Evolutionary conservation across 2,329 filamentous ascomycete genomes (phyloP), one percentile per base, ranked within the genome.

Genomic region (Fusarium pseudoanthophilum): DNA sequence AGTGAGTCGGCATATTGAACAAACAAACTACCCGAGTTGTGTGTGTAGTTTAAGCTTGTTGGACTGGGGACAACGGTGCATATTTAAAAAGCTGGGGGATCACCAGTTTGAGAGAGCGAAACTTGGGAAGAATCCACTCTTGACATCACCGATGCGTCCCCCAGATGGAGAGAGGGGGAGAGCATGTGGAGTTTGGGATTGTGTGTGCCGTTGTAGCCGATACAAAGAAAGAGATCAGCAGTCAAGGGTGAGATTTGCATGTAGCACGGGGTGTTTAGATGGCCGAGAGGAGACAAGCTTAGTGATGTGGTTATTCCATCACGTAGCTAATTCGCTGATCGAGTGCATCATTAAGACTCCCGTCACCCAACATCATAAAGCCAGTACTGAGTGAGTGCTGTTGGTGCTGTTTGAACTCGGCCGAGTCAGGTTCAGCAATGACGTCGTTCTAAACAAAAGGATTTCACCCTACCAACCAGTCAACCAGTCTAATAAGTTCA

Each of bases 1-100:
- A 81, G 36, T 82, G 80, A 51, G 76, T 76, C 26, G 79, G 74
- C 79, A 81, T 81, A n/a, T 32, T 72, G 61, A 28, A 9, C 20
- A 20, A 13, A 28, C 20, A 20, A 13, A 28, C 20, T 16, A 40
- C 39, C 40, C 9, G 2, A 51, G 16, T 28, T 28, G 11, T 32
- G 10, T 37, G 30, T 11, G 16, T 20, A 7, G 57, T 37, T 45
- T 40, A 52, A 58, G 28, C 28, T 28, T 37, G 34, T 20, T 30
- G 21, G 1, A 24, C 28, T 49, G 60, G 60, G 61, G 49, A 63
- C n/a, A 42, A 58, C 48, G 26, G 28, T 55, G 24, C 42, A 55
- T 75, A 64, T 76, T 64, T 75, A 70, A 60, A 70, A 70, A 60
- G 24, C 40, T 26, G 40, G 45, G 53, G 42, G 46, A 57, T 53